Evolutionary conservation across 73 alveolate species (phyloP).

Genomic region (Paramecium bursaria): DNA sequence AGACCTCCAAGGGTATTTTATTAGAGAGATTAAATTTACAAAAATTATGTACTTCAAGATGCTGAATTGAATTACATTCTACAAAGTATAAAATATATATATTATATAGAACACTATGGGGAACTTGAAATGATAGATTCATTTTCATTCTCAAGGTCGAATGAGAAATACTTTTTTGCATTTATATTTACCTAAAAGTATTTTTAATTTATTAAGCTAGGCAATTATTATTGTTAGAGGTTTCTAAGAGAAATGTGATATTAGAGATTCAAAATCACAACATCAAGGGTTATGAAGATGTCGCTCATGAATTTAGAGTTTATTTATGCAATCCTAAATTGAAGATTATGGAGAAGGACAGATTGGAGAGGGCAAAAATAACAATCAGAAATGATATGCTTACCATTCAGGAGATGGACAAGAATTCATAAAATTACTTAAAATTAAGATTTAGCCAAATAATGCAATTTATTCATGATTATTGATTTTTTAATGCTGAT

Average conservation of each 20-base stretch:
- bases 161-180: constrained; percentile 14
- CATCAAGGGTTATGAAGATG: constrained; percentile 21
- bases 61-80: constrained; percentile 52
- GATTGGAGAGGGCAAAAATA: not conserved
- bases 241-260: constrained; percentile 2
- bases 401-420: not conserved
- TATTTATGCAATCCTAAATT: constrained; percentile 38
- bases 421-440: constrained; percentile 3
- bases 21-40: constrained; percentile 24
- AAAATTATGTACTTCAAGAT: constrained; percentile 45
- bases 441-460: not conserved
- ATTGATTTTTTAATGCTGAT: constrained; percentile 3
- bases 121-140: constrained; percentile 2
- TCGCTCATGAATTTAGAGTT: not conserved
- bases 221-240: constrained; percentile 2
- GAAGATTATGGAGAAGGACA: constrained; percentile 9
- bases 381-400: constrained; percentile 18
- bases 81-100: constrained; percentile 20
- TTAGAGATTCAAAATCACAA: constrained; percentile 13
- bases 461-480: not conserved
- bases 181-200: constrained; percentile 6
- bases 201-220: not conserved
- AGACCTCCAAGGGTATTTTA: constrained; percentile 96
- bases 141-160: constrained; percentile 27
- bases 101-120: constrained; percentile 13